Conservation (phyloP, 192 early-diverging fungal genomes). For the Oehlia diaphana region DNA sequence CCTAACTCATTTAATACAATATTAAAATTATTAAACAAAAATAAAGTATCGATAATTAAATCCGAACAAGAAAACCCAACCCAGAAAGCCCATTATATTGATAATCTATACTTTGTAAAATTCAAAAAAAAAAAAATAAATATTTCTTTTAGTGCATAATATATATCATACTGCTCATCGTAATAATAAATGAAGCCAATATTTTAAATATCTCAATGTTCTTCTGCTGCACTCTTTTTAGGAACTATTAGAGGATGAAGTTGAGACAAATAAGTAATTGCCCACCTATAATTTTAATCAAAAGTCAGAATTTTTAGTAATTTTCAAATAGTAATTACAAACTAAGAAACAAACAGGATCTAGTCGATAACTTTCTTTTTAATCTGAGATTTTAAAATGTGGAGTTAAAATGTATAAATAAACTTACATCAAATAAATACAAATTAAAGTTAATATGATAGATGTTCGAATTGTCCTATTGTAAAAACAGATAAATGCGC, state of each 20-base stretch:
- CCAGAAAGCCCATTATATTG: too few relatives aligned
- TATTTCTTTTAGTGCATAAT: too few relatives aligned
- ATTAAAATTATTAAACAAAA: too few relatives aligned
- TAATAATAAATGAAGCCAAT: not conserved
- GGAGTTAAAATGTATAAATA: not conserved
- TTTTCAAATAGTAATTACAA: not conserved
- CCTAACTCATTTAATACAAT: too few relatives aligned
- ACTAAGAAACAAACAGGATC: not conserved
- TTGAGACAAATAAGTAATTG: slow-evolving; percentile 81
- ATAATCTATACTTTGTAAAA: too few relatives aligned
- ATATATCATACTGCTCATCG: too few relatives aligned
- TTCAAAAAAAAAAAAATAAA: too few relatives aligned
- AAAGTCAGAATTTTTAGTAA: not conserved
- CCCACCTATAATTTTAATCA: slow-evolving; percentile 64
- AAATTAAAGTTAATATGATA: slow-evolving; percentile 46
- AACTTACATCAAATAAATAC: slow-evolving; percentile 58
- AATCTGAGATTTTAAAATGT: not conserved
- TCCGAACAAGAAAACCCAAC: too few relatives aligned
- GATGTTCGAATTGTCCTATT: slow-evolving; percentile 43
- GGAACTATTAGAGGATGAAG: slow-evolving; percentile 78
- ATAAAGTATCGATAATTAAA: too few relatives aligned
- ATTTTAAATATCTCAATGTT: not conserved
- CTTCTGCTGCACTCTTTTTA: slow-evolving; percentile 43
- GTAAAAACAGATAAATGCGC: not conserved
- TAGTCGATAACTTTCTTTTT: too few relatives aligned